These are phyloP conservation scores for Puccinia coronata DNA, from an alignment of 1,284 basidiomycete species.

Conservation along the genomic window DNA sequence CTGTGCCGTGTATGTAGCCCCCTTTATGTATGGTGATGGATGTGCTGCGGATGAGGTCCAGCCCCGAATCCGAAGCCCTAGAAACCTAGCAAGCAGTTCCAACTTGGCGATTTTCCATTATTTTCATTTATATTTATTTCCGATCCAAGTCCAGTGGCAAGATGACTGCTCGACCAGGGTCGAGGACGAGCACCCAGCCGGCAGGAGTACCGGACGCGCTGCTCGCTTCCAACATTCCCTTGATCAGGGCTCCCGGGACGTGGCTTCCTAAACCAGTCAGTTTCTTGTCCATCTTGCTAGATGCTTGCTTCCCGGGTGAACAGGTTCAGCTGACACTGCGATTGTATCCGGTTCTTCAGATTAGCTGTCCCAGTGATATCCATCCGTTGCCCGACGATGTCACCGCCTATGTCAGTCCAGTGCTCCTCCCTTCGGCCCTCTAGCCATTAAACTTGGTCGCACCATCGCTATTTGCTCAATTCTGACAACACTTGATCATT, in stretches of 20 bases:
- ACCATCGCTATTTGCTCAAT: too few relatives aligned
- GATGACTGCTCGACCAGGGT: slow-evolving; percentile 12
- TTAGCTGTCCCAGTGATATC: slow-evolving; percentile 35
- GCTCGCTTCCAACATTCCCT: slow-evolving; percentile 21
- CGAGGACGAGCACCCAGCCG: background rate
- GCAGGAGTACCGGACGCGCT: slow-evolving; percentile 1
- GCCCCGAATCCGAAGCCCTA: too few relatives aligned
- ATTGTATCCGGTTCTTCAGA: slow-evolving; percentile 19
- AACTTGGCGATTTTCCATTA: too few relatives aligned
- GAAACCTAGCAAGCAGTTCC: too few relatives aligned
- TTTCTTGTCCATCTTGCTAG: background rate
- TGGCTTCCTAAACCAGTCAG: slow-evolving; percentile 49
- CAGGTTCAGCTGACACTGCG: too few relatives aligned
- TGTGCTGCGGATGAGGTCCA: too few relatives aligned
- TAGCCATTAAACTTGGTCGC: too few relatives aligned
- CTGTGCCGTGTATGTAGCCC: too few relatives aligned
- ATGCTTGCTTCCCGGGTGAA: background rate
- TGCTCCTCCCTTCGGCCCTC: background rate
- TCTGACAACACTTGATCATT: background rate
- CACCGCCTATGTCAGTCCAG: slow-evolving; percentile 34
- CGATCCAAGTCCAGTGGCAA: background rate
- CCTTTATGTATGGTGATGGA: too few relatives aligned
- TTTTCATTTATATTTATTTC: too few relatives aligned
- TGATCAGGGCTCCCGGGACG: slow-evolving; percentile 49
- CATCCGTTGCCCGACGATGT: slow-evolving; percentile 48